Conservation (phyloP, 2,329 filamentous ascomycete species). For the Raffaelea deltoideospora region DNA sequence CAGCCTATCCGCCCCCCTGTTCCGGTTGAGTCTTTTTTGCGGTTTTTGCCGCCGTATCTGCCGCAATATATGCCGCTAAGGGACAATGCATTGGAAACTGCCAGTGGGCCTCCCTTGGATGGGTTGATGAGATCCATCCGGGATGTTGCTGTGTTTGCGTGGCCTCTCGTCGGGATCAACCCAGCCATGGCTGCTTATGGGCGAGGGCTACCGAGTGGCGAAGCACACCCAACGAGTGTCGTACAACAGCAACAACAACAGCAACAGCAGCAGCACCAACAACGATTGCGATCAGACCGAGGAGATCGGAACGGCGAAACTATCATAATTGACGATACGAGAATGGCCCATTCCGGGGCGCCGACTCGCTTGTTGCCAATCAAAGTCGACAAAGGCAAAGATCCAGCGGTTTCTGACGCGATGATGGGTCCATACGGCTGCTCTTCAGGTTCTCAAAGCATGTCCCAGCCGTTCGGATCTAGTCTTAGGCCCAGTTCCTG, state of each 20-base stretch:
- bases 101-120: constrained; percentile 40
- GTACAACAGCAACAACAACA: not conserved
- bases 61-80: constrained; percentile 28
- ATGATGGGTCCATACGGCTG: too few relatives aligned
- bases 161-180: constrained; percentile 69
- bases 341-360: not conserved
- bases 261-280: constrained; percentile 1
- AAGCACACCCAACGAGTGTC: constrained; percentile 38
- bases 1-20: constrained; percentile 42
- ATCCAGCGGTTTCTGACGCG: not conserved
- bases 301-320: too few relatives aligned
- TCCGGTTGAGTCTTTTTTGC: constrained; percentile 25
- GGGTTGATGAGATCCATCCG: constrained; percentile 68
- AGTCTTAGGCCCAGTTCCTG: too few relatives aligned
- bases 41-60: constrained; percentile 26
- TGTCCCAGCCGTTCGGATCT: too few relatives aligned
- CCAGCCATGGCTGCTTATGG: constrained; percentile 52
- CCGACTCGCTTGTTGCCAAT: not conserved
- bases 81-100: constrained; percentile 27
- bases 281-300: too few relatives aligned
- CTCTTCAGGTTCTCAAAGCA: too few relatives aligned
- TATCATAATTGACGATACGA: not conserved
- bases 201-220: constrained; percentile 45
- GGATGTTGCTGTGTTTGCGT: constrained; percentile 78
- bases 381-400: constrained; percentile 2